Evolutionary conservation across 331 rosid genomes (phyloP), one percentile per base, ranked within the genome.

Genomic region (Phaseolus coccineus): DNA sequence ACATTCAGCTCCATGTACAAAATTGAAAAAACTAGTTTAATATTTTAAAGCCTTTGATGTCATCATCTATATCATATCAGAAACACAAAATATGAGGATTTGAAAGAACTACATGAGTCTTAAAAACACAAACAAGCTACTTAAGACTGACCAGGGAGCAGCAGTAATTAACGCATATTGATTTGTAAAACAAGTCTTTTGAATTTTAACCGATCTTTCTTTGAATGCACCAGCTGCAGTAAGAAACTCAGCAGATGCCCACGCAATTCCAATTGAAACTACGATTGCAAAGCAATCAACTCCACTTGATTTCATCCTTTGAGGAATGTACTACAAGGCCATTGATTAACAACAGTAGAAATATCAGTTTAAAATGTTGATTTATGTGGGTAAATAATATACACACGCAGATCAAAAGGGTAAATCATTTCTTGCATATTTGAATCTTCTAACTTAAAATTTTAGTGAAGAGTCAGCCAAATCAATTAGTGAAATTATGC

Each of bases 181-280:
- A 82, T 93, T 97, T 48, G 99, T 93, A 19, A 96, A 94, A 74
- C 99, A 95, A 62, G 88, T 95, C 5, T 57, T 3, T 86, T 95
- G 97, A 80, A 97, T 95, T 37, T 11, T 9, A 25, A 83, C 84
- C 71, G 97, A 42, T 87, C 82, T 84, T 52, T 75, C 82, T 16
- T 85, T n/a, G 47, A 91, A 95, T n/a, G 92, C 99, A 80, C 99
- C 99, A 69, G 89, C 90, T 46, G 73, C 90, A 52, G 97, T 93
- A 87, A 95, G 81, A 82, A 95, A 84, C 77, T 85, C 94, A 80
- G 97, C 94, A 74, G 86, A 87, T 78, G 70, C 84, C 99, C 97
- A 95, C 2, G 79, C 92, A 53, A 93, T 81, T 58, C 82, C 92
- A 59, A 93, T 58, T 1, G 96, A 12, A 76, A 90, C 76, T 31